Conservation (phyloP, 2,329 filamentous ascomycete genomes). For the Blumeriella jaapii region DNA sequence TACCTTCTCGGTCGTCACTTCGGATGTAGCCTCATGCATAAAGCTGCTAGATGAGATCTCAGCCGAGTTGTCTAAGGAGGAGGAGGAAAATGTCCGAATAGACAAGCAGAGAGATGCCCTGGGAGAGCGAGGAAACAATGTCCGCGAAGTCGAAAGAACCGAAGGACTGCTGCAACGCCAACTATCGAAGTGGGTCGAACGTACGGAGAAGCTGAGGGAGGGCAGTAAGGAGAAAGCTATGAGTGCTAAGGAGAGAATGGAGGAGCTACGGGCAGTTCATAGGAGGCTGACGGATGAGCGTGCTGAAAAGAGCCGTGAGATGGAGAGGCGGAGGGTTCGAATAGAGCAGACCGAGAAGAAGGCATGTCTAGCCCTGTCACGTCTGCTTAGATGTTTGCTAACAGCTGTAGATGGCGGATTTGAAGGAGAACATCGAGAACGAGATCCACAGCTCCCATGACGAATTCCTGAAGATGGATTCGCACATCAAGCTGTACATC, state of each 20-base stretch:
- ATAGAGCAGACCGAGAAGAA: slow-evolving; percentile 99
- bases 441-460: slow-evolving; percentile 85
- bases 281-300: slow-evolving; percentile 74
- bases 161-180: slow-evolving; percentile 78
- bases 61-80: slow-evolving; percentile 76
- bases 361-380: slow-evolving; percentile 38
- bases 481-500: slow-evolving; percentile 94
- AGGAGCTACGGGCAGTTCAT: slow-evolving; percentile 72
- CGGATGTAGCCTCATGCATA: slow-evolving; percentile 79
- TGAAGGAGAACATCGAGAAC: slow-evolving; percentile 94
- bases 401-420: slow-evolving; percentile 70
- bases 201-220: slow-evolving; percentile 72
- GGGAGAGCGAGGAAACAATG: slow-evolving; percentile 77
- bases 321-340: slow-evolving; percentile 81
- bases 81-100: slow-evolving; percentile 76
- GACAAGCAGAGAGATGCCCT: slow-evolving; percentile 76
- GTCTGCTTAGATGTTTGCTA: slow-evolving; percentile 18
- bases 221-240: slow-evolving; percentile 73
- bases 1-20: slow-evolving; percentile 72
- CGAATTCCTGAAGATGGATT: slow-evolving; percentile 95
- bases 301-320: slow-evolving; percentile 76
- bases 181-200: slow-evolving; percentile 72
- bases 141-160: slow-evolving; percentile 80
- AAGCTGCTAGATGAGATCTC: slow-evolving; percentile 83
- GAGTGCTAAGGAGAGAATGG: slow-evolving; percentile 78